Conservation (phyloP, 768 basidiomycete species). For the Sarcomyxa edulis region DNA sequence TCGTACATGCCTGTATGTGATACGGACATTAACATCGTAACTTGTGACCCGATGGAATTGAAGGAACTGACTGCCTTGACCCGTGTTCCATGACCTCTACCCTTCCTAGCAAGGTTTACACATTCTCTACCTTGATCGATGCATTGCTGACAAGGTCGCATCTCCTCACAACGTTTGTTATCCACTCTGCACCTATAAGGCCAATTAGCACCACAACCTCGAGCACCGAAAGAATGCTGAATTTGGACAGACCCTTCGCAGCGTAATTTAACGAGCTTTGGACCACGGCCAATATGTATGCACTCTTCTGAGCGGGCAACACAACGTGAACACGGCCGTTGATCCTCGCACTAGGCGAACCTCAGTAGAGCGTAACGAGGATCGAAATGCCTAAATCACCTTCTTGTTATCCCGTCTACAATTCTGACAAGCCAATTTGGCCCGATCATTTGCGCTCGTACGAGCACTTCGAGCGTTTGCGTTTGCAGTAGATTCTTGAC, state of each 20-base stretch:
- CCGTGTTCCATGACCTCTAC: constrained; percentile 53
- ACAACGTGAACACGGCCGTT: constrained; percentile 59
- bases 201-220: no score
- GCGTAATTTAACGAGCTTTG: constrained; percentile 54
- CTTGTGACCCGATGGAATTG: constrained; percentile 8
- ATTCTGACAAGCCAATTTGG: constrained; percentile 53
- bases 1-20: constrained; percentile 55
- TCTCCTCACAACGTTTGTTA: constrained; percentile 56
- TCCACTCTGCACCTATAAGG: constrained; percentile 50
- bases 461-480: constrained; percentile 20
- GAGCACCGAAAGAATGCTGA: no score
- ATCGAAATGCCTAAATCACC: constrained; percentile 18
- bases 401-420: constrained; percentile 67
- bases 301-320: constrained; percentile 49
- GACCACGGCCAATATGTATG: constrained; percentile 48
- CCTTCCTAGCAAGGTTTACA: constrained; percentile 43
- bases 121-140: constrained; percentile 42
- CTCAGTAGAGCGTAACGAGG: constrained; percentile 7
- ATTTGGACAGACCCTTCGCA: no score
- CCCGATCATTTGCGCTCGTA: constrained; percentile 38
- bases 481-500: constrained; percentile 16
- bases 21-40: constrained; percentile 8
- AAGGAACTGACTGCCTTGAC: constrained; percentile 48
- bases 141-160: constrained; percentile 51
- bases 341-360: constrained; percentile 48